Conservation (phyloP, 2,329 filamentous ascomycete genomes). For the Clonostachys sp. region DNA sequence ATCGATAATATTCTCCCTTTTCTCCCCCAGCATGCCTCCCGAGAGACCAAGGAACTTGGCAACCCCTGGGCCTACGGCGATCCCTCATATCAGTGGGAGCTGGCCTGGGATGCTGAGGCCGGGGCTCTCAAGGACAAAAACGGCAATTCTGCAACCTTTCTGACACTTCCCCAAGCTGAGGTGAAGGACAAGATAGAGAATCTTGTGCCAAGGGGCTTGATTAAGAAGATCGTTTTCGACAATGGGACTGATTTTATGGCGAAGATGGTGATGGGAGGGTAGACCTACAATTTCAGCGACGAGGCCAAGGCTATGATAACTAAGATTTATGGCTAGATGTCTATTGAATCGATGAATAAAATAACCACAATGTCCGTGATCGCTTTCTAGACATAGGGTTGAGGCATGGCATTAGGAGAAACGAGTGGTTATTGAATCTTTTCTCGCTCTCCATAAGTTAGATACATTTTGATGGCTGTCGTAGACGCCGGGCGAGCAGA, state of each 20-base stretch:
- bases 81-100: neutral
- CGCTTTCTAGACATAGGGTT: no score
- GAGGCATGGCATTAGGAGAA: no score
- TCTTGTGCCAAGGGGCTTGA: neutral
- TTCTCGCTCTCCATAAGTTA: no score
- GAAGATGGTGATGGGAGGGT: neutral
- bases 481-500: no score
- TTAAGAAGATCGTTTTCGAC: neutral
- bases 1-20: neutral
- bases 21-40: neutral
- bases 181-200: neutral
- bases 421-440: no score
- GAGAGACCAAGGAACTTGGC: neutral
- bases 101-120: neutral
- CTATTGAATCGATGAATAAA: no score
- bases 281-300: neutral
- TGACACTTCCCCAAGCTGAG: neutral
- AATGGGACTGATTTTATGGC: neutral
- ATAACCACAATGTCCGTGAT: no score
- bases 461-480: no score
- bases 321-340: no score
- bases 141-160: neutral
- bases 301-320: neutral
- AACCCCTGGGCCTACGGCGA: neutral
- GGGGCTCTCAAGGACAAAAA: neutral